phyloP scores from a whole-genome alignment of 148 eudicot genomes.

The Beta vulgaris region DNA sequence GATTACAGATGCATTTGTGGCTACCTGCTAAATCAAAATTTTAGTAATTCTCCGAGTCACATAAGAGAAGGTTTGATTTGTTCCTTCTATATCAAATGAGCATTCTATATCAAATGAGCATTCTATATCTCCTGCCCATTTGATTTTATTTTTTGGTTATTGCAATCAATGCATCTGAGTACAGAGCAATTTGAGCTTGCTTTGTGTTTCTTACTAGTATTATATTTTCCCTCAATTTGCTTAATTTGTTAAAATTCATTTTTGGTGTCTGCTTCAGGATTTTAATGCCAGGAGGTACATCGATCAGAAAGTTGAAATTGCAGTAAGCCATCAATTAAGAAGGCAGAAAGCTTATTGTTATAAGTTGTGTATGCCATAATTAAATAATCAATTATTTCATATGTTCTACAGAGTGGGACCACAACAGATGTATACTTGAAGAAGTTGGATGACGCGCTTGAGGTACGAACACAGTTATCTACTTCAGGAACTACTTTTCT shows the following conservation, averaged over 20 bases:
- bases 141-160: not conserved
- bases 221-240: not conserved
- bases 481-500: not conserved
- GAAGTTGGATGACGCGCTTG: slow-evolving; percentile 74
- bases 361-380: slow-evolving; percentile 17
- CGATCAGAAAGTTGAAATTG: slow-evolving; percentile 77
- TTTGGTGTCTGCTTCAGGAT: slow-evolving; percentile 46
- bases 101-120: not conserved
- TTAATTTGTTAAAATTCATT: not conserved
- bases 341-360: not conserved
- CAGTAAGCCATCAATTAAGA: slow-evolving; percentile 41
- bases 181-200: not conserved
- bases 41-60: not conserved
- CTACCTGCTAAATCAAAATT: not conserved
- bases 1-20: not conserved
- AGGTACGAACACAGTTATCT: slow-evolving; percentile 39
- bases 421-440: slow-evolving; percentile 65
- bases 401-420: slow-evolving; percentile 65
- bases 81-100: not conserved
- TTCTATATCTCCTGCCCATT: not conserved
- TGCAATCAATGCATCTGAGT: not conserved
- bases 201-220: not conserved
- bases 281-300: slow-evolving; percentile 59
- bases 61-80: not conserved
- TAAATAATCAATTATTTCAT: not conserved